phyloP scores from a whole-genome alignment of 2,329 filamentous ascomycete genomes.

The Scytalidium sp. region DNA sequence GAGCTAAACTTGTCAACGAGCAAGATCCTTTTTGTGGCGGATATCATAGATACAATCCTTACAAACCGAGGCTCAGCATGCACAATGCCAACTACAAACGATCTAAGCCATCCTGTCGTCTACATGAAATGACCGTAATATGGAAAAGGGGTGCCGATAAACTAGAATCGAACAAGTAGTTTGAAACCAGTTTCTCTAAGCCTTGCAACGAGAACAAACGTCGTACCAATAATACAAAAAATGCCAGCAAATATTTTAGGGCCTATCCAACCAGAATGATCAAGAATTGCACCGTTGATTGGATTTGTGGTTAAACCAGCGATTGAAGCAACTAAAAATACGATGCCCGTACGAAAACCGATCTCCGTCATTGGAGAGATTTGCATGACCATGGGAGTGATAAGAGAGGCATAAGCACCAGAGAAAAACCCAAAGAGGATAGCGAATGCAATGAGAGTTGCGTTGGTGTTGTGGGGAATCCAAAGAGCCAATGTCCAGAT shows the following conservation, averaged over 20 bases:
- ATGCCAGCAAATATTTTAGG: conserved; percentile 17
- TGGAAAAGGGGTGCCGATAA: too few relatives aligned
- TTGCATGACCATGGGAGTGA: conserved; percentile 7
- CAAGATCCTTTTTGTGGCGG: too few relatives aligned
- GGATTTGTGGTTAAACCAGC: conserved; percentile 9
- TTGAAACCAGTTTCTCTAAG: conserved; percentile 84
- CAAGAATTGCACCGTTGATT: conserved; percentile 9
- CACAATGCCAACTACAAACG: too few relatives aligned
- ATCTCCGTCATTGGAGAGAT: conserved; percentile 11
- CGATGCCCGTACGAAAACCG: conserved; percentile 10
- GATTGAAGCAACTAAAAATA: conserved; percentile 9
- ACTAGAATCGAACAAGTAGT: conserved; percentile 53
- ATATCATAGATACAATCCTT: too few relatives aligned
- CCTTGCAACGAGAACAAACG: conserved; percentile 45
- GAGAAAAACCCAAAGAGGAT: conserved; percentile 28
- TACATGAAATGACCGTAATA: too few relatives aligned
- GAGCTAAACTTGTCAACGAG: too few relatives aligned
- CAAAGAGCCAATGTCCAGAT: conserved; percentile 24
- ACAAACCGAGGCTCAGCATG: too few relatives aligned
- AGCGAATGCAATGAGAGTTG: conserved; percentile 22
- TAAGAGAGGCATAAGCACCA: conserved; percentile 21
- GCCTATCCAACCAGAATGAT: conserved; percentile 9
- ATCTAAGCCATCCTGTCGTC: too few relatives aligned
- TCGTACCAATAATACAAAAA: conserved; percentile 11
- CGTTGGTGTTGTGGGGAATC: conserved; percentile 18